These are phyloP conservation scores for Cajanus cajan DNA, from an alignment of 306 rosid species.

Conservation along the genomic window DNA sequence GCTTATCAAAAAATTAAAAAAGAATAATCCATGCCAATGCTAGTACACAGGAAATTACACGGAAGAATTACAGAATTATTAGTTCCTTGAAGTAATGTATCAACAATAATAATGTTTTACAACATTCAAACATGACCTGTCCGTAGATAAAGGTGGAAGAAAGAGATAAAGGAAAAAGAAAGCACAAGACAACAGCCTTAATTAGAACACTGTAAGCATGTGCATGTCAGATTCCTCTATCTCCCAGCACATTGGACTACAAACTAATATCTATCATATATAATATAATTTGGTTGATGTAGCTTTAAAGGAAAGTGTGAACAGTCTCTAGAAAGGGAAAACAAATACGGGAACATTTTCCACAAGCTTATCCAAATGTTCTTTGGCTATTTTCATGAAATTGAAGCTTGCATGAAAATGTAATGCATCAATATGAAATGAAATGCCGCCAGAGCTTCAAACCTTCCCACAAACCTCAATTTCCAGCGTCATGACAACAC, in stretches of 20 bases:
- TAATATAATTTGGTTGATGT: background rate
- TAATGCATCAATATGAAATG: background rate
- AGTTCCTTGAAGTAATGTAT: background rate
- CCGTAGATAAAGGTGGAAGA: slow-evolving; percentile 7
- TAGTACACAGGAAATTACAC: background rate
- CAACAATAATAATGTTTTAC: background rate
- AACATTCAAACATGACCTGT: slow-evolving; percentile 8
- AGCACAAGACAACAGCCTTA: slow-evolving; percentile 14
- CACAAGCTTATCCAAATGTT: background rate
- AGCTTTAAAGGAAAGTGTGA: background rate
- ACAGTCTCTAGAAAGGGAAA: background rate
- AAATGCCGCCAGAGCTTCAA: background rate
- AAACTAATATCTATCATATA: background rate
- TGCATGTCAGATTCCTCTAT: slow-evolving; percentile 23
- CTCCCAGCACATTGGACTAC: background rate
- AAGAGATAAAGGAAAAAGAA: slow-evolving; percentile 14
- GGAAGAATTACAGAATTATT: background rate
- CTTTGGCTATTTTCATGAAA: background rate
- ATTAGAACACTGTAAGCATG: slow-evolving; percentile 6
- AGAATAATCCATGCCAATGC: background rate
- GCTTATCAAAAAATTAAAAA: background rate
- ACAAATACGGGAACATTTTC: background rate
- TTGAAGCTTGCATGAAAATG: background rate
- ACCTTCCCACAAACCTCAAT: background rate
- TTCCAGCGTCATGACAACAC: background rate